Conservation (phyloP, 257 asterid genomes). For the Vinca minor region DNA sequence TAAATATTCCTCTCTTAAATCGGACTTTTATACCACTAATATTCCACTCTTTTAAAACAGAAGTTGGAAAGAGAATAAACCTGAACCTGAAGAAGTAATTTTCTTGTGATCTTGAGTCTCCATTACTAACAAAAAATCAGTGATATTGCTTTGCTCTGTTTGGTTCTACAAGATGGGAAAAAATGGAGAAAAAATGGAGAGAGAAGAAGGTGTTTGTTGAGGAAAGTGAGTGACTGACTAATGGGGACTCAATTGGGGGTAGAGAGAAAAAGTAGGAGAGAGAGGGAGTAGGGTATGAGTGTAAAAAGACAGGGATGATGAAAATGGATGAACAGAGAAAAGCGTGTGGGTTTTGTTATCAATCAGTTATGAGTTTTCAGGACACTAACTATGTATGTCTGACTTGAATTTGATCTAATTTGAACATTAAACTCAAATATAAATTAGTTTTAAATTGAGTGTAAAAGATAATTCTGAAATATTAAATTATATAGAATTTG, state of each 20-base stretch:
- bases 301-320: background rate
- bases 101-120: conserved; percentile 24
- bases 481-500: no score
- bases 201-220: background rate
- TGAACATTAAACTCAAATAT: no score
- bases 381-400: no score
- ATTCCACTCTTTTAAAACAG: no score
- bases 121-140: conserved; percentile 11
- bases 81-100: conserved; percentile 19
- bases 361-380: background rate
- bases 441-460: no score
- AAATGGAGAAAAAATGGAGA: background rate
- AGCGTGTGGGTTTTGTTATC: conserved; percentile 3
- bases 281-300: background rate
- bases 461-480: no score
- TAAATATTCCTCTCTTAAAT: no score
- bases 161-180: no score
- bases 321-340: background rate
- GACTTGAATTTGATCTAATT: no score
- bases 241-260: background rate
- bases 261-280: background rate
- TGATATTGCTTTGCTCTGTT: no score
- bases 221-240: conserved; percentile 4
- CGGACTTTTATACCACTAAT: no score
- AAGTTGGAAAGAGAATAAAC: background rate